Evolutionary conservation across 306 rosid species (phyloP).

Genomic region (Rosa chinensis): DNA sequence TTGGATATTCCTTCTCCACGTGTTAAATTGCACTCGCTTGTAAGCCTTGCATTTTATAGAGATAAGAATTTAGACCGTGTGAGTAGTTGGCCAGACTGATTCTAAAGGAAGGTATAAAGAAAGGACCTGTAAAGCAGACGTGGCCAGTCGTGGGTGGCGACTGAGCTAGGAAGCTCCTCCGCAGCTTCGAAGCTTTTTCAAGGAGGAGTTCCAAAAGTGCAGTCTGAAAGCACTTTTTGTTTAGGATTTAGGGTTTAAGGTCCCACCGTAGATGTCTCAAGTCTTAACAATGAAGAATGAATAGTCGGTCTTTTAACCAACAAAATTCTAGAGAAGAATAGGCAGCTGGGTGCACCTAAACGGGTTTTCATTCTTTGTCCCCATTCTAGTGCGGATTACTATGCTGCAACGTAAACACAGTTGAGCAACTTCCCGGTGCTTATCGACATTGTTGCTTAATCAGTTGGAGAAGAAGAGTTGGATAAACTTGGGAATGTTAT

Average conservation of each 20-base stretch:
- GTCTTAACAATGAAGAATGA: neutral
- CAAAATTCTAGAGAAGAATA: neutral
- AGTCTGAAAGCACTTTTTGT: neutral
- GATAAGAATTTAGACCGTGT: neutral
- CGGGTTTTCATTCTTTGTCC: neutral
- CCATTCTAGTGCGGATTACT: neutral
- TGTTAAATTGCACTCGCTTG: neutral
- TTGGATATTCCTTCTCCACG: conserved; percentile 6
- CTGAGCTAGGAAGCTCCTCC: neutral
- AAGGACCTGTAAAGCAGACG: neutral
- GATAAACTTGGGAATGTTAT: neutral
- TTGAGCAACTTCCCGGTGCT: neutral
- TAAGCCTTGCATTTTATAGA: neutral
- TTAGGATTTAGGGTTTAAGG: too few species aligned
- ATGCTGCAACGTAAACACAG: neutral
- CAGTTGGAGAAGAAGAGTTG: conserved; percentile 15
- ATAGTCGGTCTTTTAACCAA: neutral
- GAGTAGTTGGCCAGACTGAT: neutral
- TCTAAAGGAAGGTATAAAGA: neutral
- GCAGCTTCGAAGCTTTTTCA: conserved; percentile 9
- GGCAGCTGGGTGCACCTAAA: conserved; percentile 6
- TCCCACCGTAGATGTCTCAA: neutral
- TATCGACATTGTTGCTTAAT: neutral
- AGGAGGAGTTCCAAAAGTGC: neutral
- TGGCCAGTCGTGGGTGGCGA: conserved; percentile 8